Base-by-base conservation (phyloP, 176 grass and related monocot species). In the Carex parvula region DNA sequence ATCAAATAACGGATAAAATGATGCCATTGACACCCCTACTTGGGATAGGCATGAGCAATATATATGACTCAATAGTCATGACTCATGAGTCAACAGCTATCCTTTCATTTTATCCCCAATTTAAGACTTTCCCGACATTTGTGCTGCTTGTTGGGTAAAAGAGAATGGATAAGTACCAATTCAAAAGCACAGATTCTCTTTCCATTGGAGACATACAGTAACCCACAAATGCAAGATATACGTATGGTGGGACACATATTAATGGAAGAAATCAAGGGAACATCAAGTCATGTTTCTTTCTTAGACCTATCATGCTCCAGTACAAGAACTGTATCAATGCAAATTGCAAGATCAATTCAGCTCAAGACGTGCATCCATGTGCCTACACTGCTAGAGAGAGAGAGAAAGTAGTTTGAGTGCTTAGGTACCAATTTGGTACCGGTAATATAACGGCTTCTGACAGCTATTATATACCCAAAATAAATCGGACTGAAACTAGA, bases 331-430 rank as follows among this genome's bases (percentile, higher is more conserved):
- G 75, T 79, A 79, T 22, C 24, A 80, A 2, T 41, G 35, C 55
- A 82, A 82, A 82, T 64, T 64, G 80, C 80, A 52, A 64, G 60
- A 81, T 81, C 29, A n/a, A 81, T 62, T 17, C 57, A 18, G 30
- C 33, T 20, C 26, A 16, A 75, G 71, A 54, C n/a, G n/a, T 75
- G 21, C 71, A 82, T 66, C 55, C 80, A 82, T 82, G 80, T 64
- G 44, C 60, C 80, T 26, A 29, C 1, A 37, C 69, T 72, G 69
- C 17, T 72, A 21, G 39, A 48, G n/a, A 54, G 11, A 76, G 46
- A 74, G 3, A 39, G 14, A 8, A 33, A 60, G 17, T 7, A 69
- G 66, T 18, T 69, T 69, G 33, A 39, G 15, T 41, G 33, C 33
- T 69, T 9, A 9, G 30, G 14, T 69, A 69, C 70, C 70, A 72